Conservation (phyloP, 2,329 filamentous ascomycete species). For the Cephalotrichum gorgonifer region DNA sequence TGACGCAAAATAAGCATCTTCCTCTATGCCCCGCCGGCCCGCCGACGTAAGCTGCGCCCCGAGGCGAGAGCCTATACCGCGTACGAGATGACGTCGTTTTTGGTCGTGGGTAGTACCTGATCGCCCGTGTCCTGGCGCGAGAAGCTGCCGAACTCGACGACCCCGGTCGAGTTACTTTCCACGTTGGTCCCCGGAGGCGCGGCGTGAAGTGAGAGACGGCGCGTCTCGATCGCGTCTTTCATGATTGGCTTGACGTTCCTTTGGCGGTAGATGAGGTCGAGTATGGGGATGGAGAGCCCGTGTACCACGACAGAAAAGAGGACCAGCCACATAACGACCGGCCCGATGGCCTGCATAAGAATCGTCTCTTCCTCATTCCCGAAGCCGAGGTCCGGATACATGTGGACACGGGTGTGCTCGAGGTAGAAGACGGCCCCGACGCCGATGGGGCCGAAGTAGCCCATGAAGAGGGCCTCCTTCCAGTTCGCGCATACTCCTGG, state of each 20-base stretch:
- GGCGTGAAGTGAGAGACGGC: no score
- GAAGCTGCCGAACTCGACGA: no score
- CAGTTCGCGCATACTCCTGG: conserved; percentile 36
- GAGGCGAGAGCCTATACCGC: no score
- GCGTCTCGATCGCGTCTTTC: conserved; percentile 28
- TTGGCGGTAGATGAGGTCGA: conserved; percentile 26
- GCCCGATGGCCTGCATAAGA: conserved; percentile 23
- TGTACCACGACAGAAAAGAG: conserved; percentile 33
- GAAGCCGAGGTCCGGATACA: neutral
- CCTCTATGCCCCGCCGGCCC: no score
- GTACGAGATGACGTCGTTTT: no score
- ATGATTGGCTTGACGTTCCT: conserved; percentile 28
- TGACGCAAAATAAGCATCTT: no score
- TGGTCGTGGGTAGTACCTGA: no score
- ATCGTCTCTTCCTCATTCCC: neutral
- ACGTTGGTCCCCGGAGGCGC: no score
- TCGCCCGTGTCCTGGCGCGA: no score
- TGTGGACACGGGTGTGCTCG: conserved; percentile 28
- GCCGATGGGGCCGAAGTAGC: conserved; percentile 66
- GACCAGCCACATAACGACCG: conserved; percentile 30
- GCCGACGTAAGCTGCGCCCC: no score
- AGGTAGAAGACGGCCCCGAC: conserved; percentile 70
- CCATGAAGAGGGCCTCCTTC: conserved; percentile 51
- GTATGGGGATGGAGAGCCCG: conserved; percentile 34
- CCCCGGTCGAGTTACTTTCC: no score